Conservation (phyloP, 768 basidiomycete species). For the Tricholoma hemisulphureum region DNA sequence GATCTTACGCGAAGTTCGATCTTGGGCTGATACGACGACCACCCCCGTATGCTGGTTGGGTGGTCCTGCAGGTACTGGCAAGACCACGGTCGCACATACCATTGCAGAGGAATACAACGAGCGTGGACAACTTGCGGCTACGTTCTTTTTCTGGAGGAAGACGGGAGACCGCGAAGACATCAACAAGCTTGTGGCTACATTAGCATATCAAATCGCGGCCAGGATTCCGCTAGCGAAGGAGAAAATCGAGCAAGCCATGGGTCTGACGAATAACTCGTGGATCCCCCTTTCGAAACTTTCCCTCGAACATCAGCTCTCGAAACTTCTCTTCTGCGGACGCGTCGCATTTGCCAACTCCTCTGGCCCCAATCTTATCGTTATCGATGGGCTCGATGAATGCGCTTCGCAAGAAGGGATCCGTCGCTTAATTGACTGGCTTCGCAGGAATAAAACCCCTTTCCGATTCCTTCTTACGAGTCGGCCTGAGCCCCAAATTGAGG, state of each 20-base stretch:
- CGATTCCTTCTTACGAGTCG: constrained; percentile 1
- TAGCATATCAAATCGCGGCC: constrained; percentile 3
- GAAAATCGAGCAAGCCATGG: neutral
- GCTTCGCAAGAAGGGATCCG: too few relatives aligned
- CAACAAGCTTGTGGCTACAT: neutral
- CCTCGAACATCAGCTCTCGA: neutral
- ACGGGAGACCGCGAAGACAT: neutral
- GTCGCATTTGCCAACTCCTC: neutral
- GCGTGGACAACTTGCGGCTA: neutral
- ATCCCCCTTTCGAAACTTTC: neutral
- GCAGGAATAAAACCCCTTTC: neutral
- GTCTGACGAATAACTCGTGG: neutral
- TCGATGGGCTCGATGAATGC: too few relatives aligned
- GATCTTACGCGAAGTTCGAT: too few relatives aligned
- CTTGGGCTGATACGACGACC: too few relatives aligned
- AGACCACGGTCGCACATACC: constrained; percentile 4
- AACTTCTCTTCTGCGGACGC: neutral
- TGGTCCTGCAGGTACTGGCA: too few relatives aligned
- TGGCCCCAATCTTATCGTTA: neutral
- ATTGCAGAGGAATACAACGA: neutral
- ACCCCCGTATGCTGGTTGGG: too few relatives aligned
- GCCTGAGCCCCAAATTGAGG: neutral
- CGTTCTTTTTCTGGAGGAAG: constrained; percentile 3
- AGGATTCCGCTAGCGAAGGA: too few relatives aligned
- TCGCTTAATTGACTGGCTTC: neutral